These are phyloP conservation scores for Colletotrichum kahawae DNA, from an alignment of 2,329 filamentous ascomycete genomes.

Conservation along the genomic window DNA sequence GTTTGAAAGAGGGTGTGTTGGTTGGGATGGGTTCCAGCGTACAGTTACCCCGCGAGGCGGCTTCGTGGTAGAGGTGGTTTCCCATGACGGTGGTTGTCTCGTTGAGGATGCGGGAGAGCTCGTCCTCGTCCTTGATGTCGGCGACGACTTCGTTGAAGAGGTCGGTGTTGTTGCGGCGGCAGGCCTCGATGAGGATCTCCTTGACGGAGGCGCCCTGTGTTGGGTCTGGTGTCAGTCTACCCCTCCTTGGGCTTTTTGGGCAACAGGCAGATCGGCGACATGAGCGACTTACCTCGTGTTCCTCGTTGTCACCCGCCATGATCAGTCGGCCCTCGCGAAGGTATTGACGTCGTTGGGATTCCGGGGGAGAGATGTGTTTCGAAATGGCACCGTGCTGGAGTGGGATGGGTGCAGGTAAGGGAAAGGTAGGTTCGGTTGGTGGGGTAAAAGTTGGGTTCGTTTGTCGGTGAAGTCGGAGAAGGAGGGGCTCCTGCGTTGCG, in stretches of 20 bases:
- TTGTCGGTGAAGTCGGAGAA: background rate
- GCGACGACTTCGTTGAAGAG: conserved; percentile 79
- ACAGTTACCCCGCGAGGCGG: conserved; percentile 87
- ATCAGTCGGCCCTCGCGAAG: background rate
- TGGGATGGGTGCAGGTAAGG: background rate
- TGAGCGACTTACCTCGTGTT: conserved; percentile 38
- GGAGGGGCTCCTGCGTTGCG: background rate
- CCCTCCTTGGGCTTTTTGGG: background rate
- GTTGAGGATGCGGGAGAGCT: conserved; percentile 83
- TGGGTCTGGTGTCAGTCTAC: background rate
- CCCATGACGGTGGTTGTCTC: conserved; percentile 84
- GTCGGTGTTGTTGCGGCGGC: conserved; percentile 89
- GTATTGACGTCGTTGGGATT: background rate
- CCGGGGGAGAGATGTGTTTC: background rate
- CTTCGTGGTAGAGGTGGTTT: conserved; percentile 88
- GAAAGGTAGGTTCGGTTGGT: background rate
- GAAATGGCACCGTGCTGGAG: background rate
- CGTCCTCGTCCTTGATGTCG: conserved; percentile 62
- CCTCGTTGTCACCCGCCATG: conserved; percentile 35
- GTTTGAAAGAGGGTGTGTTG: background rate
- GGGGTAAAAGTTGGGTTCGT: background rate
- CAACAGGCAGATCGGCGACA: background rate
- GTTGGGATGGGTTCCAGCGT: conserved; percentile 38
- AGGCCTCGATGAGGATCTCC: conserved; percentile 91
- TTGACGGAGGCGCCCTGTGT: conserved; percentile 79